Base-by-base conservation (phyloP, 768 basidiomycete species). In the Filobasidium floriforme region DNA sequence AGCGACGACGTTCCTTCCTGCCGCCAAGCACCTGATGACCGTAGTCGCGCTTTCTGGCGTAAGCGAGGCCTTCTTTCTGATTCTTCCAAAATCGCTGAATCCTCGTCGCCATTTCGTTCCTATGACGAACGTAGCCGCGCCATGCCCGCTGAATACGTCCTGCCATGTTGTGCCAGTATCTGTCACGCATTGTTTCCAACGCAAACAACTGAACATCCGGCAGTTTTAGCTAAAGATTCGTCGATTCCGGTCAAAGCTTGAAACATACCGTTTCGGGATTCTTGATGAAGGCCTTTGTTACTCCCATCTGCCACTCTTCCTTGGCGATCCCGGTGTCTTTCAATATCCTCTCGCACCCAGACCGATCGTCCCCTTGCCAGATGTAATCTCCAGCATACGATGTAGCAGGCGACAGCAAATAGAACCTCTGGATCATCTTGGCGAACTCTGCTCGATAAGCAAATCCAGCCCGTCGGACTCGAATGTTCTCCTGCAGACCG, bases 161-260 rank as follows among this genome's bases (percentile, higher is more conserved):
- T 0, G 96, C 96, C 96, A 99, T 99, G 79, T 97, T 98, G 79
- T 99, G 96, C 96, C 96, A 99, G 79, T 98, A 99, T 62, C 89
- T 86, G 77, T 99, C 96, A 61, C 96, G 87, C 91, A 98, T 98
- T 7, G 91, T 93, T 81, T 99, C 96, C 65, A 99, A 81, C 14
- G 94, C 96, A 77, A 99, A 99, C 24, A 99, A 85, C 91, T 97
- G 68, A 0, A 49, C 32, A 22, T 59, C 52, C 55, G 43, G 62
- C 29, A 26, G 22, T n/a, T 46, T 59, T 40, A 26, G 24, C n/a
- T 32, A 22, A 9, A 4, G 32, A 37, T 9, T 37, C 9, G 4
- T 37, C 4, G 32, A 37, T 37, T 37, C 32, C 32, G 32, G 32
- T 37, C 32, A 37, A 9, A 37, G 14, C 32, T 44, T 15, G 46